Percentiles rank a stretch among this genome's conserved stretches.
Evolutionary conservation across 2,329 filamentous ascomycete genomes (phyloP).

Genomic region (Orbilia oligospora): DNA sequence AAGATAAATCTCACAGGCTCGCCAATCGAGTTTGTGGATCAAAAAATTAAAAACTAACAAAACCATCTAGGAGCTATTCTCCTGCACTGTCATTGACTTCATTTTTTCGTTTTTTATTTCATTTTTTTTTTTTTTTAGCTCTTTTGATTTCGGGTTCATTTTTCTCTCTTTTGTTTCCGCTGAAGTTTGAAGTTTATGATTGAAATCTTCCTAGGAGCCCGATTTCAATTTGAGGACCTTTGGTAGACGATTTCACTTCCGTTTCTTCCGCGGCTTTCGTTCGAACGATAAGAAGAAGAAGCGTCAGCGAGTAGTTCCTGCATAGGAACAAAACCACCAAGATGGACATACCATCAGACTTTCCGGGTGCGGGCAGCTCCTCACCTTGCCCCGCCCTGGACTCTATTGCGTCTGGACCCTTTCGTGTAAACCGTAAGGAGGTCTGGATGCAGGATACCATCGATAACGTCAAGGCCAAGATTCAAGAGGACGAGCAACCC

Average conservation of each 20-base stretch:
- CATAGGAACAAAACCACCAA: not conserved
- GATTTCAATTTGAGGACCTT: conserved; percentile 13
- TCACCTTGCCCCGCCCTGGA: not conserved
- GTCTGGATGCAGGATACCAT: conserved; percentile 1
- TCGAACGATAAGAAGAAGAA: too few species aligned
- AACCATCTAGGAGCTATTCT: too few species aligned
- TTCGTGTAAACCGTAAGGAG: not conserved
- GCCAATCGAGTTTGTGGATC: not conserved
- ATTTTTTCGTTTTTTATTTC: too few species aligned
- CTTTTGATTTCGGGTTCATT: too few species aligned
- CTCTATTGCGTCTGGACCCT: not conserved
- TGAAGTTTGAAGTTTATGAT: conserved; percentile 7
- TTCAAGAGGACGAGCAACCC: conserved; percentile 17
- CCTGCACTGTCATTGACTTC: too few species aligned
- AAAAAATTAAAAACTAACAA: too few species aligned
- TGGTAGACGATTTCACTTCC: not conserved
- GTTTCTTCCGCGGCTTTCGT: not conserved
- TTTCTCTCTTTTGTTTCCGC: not conserved
- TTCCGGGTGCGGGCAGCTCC: not conserved
- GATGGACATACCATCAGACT: conserved; percentile 5
- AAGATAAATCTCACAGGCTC: not conserved
- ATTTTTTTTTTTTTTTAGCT: not conserved
- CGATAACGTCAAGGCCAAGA: conserved; percentile 59
- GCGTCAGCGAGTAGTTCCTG: too few species aligned
- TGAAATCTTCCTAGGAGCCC: conserved; percentile 3